phyloP scores from a whole-genome alignment of 805 yeast species.

The Kodamaea jinghongensis region DNA sequence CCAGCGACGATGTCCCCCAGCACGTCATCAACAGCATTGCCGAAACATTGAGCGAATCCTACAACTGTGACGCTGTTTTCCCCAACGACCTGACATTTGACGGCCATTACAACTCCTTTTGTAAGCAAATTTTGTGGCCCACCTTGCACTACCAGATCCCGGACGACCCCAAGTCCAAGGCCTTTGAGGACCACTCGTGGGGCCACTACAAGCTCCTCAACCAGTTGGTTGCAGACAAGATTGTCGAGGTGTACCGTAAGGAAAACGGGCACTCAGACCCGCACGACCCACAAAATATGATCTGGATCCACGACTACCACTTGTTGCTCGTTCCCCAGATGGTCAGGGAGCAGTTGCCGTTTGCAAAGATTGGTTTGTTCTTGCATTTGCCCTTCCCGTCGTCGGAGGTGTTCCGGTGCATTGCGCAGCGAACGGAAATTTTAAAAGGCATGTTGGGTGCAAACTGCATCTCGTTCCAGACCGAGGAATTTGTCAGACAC shows the following conservation, averaged over 20 bases:
- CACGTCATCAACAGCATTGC: slow-evolving; percentile 54
- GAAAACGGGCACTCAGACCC: slow-evolving; percentile 41
- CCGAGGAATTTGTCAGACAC: slow-evolving; percentile 89
- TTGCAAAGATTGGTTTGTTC: slow-evolving; percentile 87
- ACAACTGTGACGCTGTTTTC: slow-evolving; percentile 61
- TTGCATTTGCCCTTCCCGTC: slow-evolving; percentile 94
- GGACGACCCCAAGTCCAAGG: slow-evolving; percentile 89
- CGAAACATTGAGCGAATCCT: slow-evolving; percentile 43
- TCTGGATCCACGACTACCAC: slow-evolving; percentile 96
- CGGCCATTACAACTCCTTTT: slow-evolving; percentile 88
- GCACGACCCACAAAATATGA: slow-evolving; percentile 52
- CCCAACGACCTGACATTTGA: slow-evolving; percentile 78
- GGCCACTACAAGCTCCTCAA: slow-evolving; percentile 73
- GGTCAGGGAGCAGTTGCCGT: slow-evolving; percentile 72
- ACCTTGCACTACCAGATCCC: slow-evolving; percentile 92
- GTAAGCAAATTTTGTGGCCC: slow-evolving; percentile 96
- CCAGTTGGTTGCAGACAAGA: slow-evolving; percentile 72
- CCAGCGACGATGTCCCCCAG: slow-evolving; percentile 75
- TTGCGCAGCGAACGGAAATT: slow-evolving; percentile 79
- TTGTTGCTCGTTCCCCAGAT: slow-evolving; percentile 79
- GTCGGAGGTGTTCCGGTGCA: slow-evolving; percentile 89
- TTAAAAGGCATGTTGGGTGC: slow-evolving; percentile 87
- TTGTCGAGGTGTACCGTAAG: slow-evolving; percentile 54
- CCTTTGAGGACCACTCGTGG: slow-evolving; percentile 96
- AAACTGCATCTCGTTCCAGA: slow-evolving; percentile 84